Evolutionary conservation across 306 rosid genomes (phyloP).

Genomic region (Prosopis cineraria): DNA sequence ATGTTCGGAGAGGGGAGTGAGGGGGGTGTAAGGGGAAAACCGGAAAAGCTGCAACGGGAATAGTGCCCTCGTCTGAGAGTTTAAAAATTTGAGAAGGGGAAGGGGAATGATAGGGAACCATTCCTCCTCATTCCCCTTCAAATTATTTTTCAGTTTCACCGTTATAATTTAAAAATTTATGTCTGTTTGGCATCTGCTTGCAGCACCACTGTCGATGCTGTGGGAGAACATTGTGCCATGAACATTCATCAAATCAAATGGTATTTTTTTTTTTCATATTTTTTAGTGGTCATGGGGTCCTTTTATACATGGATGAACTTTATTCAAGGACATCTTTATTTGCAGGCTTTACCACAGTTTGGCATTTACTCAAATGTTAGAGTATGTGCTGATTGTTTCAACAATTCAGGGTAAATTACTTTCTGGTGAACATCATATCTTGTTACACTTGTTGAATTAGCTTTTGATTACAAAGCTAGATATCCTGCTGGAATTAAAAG

Average conservation of each 20-base stretch:
- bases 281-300: slow-evolving; percentile 4
- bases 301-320: slow-evolving; percentile 28
- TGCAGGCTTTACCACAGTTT: slow-evolving; percentile 87
- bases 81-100: background rate
- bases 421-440: slow-evolving; percentile 8
- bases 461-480: slow-evolving; percentile 27
- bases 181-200: slow-evolving; percentile 33
- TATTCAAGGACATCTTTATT: slow-evolving; percentile 14
- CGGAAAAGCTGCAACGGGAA: background rate
- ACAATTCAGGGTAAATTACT: slow-evolving; percentile 60
- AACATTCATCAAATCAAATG: slow-evolving; percentile 88
- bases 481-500: background rate
- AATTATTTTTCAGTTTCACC: background rate
- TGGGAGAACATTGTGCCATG: slow-evolving; percentile 90
- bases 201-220: slow-evolving; percentile 98
- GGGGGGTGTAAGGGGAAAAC: background rate
- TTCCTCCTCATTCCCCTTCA: background rate
- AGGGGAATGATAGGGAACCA: background rate
- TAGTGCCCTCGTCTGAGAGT: background rate
- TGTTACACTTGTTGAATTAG: slow-evolving; percentile 19
- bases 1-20: background rate
- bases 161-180: slow-evolving; percentile 1
- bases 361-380: slow-evolving; percentile 76
- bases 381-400: slow-evolving; percentile 90
- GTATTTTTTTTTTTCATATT: slow-evolving; percentile 31